These are phyloP conservation scores for Candida silvicultrix DNA, from an alignment of 805 yeast genomes.

Conservation along the genomic window DNA sequence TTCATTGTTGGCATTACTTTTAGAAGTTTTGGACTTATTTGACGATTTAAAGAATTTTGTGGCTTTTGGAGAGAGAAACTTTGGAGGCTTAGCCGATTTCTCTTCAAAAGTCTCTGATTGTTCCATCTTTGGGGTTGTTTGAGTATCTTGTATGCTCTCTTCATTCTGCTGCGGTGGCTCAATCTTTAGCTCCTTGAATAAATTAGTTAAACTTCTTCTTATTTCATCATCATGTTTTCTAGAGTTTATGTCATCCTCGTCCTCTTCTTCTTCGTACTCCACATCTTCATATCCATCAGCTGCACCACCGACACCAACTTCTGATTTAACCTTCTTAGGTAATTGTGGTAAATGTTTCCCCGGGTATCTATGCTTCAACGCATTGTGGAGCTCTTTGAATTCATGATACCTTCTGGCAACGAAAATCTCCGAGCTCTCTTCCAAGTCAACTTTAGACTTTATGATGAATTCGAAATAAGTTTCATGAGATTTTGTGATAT, in stretches of 20 bases:
- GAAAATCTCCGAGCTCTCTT: slow-evolving; percentile 13
- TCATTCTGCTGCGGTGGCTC: slow-evolving; percentile 1
- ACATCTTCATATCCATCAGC: slow-evolving; percentile 11
- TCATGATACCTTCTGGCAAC: slow-evolving; percentile 62
- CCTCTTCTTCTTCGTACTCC: slow-evolving; percentile 15
- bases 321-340: slow-evolving; percentile 47
- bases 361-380: slow-evolving; percentile 54
- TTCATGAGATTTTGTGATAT: slow-evolving; percentile 13
- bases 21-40: not conserved
- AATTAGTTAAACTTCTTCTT: slow-evolving; percentile 10
- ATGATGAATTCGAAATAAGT: slow-evolving; percentile 19
- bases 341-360: slow-evolving; percentile 57
- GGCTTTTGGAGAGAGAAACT: slow-evolving; percentile 1
- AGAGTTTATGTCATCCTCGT: slow-evolving; percentile 9
- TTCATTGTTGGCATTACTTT: no score
- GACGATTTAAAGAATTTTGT: slow-evolving; percentile 1
- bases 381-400: slow-evolving; percentile 50
- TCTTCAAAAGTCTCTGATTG: no score
- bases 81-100: slow-evolving; percentile 6
- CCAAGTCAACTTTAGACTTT: slow-evolving; percentile 13
- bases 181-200: slow-evolving; percentile 14
- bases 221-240: slow-evolving; percentile 14
- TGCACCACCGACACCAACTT: slow-evolving; percentile 21
- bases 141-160: not conserved
- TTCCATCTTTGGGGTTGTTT: slow-evolving; percentile 1